Evolutionary conservation across 148 eudicot genomes (phyloP), one percentile per base, ranked within the genome.

Genomic region (Linanthus parryae): DNA sequence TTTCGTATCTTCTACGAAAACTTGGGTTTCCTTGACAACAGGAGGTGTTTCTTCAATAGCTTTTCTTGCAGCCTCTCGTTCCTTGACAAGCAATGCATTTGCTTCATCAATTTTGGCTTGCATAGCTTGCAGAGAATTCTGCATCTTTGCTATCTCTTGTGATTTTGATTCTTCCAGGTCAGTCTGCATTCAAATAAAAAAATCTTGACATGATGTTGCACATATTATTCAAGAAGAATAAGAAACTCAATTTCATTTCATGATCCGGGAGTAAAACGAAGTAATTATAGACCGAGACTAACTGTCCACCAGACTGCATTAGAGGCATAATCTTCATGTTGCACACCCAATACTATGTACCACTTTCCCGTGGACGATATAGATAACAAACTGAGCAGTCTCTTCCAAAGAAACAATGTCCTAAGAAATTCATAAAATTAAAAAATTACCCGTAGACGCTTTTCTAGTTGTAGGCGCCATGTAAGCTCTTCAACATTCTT

Each of bases 391-490:
- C 12, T 21, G 17, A 56, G 50, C 23, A 29, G 13, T 14, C 3
- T 29, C 36, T n/a, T 56, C 39, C 3, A 20, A 12, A 41, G 17
- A 20, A 56, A 41, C n/a, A 7, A 43, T 44, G 30, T 5, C 35
- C 10, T 4, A 5, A 31, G 35, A 31, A 31, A 31, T 10, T 4
- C 35, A 31, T 10, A 31, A 10, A 31, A 10, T 5, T 35, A 30
- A 31, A 56, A 30, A 35, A 38, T 56, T 82, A 94, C 99, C 86
- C 95, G 76, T 49, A 88, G 58, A 13, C 96, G 95, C 54, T 94
- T 94, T 71, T 94, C 99, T 59, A 94, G 70, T 58, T 94, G 96
- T 59, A 94, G 56, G 44, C 96, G 96, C 95, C 92, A 84, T 34
- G 95, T 84, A 18, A 94, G 88, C 57, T 94, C 99, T 68, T 94